phyloP scores from a whole-genome alignment of 192 early-diverging fungal genomes.

The Linnemannia exigua region DNA sequence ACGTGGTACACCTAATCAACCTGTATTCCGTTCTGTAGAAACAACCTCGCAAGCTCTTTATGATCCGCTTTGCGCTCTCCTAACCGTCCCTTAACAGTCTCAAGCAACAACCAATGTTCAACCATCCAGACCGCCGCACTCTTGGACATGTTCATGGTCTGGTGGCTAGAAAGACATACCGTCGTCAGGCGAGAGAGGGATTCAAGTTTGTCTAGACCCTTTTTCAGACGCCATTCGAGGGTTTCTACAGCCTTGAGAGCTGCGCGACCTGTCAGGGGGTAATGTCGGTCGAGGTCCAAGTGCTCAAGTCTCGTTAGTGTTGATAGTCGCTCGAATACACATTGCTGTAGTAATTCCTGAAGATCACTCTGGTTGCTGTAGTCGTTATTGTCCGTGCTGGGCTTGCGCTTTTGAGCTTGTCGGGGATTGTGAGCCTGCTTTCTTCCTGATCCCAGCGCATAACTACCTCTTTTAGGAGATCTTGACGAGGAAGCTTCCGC shows the following conservation, averaged over 20 bases:
- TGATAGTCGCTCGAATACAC: constrained; percentile 9
- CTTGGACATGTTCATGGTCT: constrained; percentile 18
- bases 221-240: constrained; percentile 6
- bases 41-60: constrained; percentile 6
- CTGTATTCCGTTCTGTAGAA: not conserved
- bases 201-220: not conserved
- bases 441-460: not conserved
- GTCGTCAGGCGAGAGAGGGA: not conserved
- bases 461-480: not conserved
- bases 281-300: not conserved
- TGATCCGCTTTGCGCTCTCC: constrained; percentile 1
- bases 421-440: not conserved
- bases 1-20: not conserved
- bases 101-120: not conserved
- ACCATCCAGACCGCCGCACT: constrained; percentile 16
- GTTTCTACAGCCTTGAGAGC: not conserved
- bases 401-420: not conserved
- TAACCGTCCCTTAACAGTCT: not conserved
- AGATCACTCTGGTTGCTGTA: not conserved
- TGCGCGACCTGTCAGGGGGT: not conserved
- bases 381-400: not conserved
- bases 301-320: not conserved
- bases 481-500: not conserved
- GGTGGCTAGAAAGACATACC: not conserved
- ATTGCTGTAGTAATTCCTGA: not conserved